Evolutionary conservation across 768 basidiomycete genomes (phyloP), one percentile per base, ranked within the genome.

Genomic region (Calocybe cyanea): DNA sequence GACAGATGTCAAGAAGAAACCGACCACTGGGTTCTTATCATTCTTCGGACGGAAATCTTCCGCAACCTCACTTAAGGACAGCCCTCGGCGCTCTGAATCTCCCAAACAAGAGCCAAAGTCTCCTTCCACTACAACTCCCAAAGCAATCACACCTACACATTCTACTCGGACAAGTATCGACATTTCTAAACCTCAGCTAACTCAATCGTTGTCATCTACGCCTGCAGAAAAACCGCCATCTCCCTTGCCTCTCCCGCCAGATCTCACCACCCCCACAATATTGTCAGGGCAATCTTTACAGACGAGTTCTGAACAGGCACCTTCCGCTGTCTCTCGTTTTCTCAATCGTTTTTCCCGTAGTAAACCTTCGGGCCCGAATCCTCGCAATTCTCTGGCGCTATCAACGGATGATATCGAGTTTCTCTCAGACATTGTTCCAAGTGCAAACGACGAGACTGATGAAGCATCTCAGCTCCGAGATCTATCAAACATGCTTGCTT

Each of bases 371-470:
- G 50, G 58, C 20, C 46, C 68, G 38, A 73, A 54, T 43, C 64
- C 67, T 24, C 70, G 70, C 38, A 74, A 72, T 41, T 81, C 85
- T 23, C 61, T 93, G 25, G 77, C 88, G 10, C 72, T 94, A 14
- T 88, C 88, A 13, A 70, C 78, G 1, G 82, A 88, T 47, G 92
- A 95, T 60, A 71, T 95, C 21, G 85, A 90, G 52, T 93, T 87
- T 58, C 71, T 95, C 15, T 79, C 78, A 25, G 86, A 83, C 59
- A 74, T 78, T 45, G 84, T 78, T 8, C 83, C 85, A 3, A 76
- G 74, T 51, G 73, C 71, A 9, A 59, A 53, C 39, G 77, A 80
- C 45, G 71, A 65, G 13, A 58, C 63, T 14, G 63, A 66, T 23
- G 61, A 68, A 10, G 62, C 57, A 18, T 47, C 51, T 31, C 58